phyloP scores from a whole-genome alignment of 352 stramenopile species.

The Globisporangium parvum region DNA sequence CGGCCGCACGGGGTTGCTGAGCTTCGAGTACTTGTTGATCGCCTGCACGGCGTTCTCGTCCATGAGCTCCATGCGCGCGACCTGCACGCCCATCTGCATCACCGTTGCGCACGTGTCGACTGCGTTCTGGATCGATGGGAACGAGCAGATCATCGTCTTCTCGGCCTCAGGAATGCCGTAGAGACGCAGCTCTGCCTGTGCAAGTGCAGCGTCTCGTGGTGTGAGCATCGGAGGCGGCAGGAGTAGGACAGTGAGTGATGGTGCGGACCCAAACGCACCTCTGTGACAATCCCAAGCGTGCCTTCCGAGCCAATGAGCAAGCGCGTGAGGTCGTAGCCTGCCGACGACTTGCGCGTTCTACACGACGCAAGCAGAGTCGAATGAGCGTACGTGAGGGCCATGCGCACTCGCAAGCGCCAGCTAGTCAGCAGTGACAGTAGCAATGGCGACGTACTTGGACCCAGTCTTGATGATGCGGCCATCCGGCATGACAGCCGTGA shows the following conservation, averaged over 20 bases:
- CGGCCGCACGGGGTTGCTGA: conserved; percentile 69
- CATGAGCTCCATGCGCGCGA: conserved; percentile 87
- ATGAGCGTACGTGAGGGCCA: background rate
- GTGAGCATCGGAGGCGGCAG: background rate
- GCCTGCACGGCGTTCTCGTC: conserved; percentile 71
- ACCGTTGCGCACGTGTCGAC: conserved; percentile 79
- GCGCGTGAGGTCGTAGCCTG: conserved; percentile 95
- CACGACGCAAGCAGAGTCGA: conserved; percentile 1
- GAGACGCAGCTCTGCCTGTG: conserved; percentile 87
- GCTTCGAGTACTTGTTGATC: conserved; percentile 86
- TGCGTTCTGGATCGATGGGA: conserved; percentile 85
- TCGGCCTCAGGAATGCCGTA: conserved; percentile 89
- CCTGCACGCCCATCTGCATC: conserved; percentile 86
- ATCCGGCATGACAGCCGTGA: conserved; percentile 91
- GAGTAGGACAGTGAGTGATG: background rate
- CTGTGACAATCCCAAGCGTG: conserved; percentile 94
- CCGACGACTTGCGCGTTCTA: conserved; percentile 92
- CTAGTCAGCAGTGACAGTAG: background rate
- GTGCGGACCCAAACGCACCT: conserved; percentile 25
- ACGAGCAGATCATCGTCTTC: conserved; percentile 91
- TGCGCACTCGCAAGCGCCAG: background rate
- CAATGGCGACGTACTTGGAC: conserved; percentile 42
- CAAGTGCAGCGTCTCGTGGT: background rate
- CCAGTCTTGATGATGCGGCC: conserved; percentile 88
- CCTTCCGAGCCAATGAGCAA: conserved; percentile 95